Conservation (phyloP, 129 eudicot genomes). For the Heracleum sosnowskyi region DNA sequence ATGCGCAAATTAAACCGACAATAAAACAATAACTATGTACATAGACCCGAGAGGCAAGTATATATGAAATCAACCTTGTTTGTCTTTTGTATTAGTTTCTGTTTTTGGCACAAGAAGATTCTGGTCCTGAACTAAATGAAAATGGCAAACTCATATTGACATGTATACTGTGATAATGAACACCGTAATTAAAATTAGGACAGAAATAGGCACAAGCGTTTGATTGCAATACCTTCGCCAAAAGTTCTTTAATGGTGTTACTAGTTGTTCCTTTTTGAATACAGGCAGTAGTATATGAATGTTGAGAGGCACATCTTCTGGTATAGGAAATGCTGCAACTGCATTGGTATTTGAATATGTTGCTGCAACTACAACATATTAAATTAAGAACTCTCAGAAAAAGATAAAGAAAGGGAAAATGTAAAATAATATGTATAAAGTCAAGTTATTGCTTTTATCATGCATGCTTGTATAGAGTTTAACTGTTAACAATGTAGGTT, state of each 20-base stretch:
- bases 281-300: background rate
- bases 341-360: too few relatives aligned
- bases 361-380: too few relatives aligned
- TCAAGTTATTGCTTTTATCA: background rate
- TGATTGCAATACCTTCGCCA: too few relatives aligned
- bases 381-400: background rate
- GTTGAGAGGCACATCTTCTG: background rate
- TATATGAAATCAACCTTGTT: too few relatives aligned
- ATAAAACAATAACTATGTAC: background rate
- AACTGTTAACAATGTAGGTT: background rate
- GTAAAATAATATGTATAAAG: background rate
- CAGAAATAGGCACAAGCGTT: too few relatives aligned
- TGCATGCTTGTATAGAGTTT: background rate
- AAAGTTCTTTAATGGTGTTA: background rate
- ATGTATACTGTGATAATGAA: too few relatives aligned
- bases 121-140: too few relatives aligned
- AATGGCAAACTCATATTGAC: too few relatives aligned
- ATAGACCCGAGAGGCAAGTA: background rate
- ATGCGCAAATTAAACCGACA: background rate
- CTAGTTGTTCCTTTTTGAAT: background rate
- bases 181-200: too few relatives aligned
- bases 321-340: conserved; percentile 8
- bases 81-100: too few relatives aligned
- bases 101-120: too few relatives aligned
- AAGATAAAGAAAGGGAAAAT: too few relatives aligned